Evolutionary conservation across 2,329 filamentous ascomycete species (phyloP), one percentile per base, ranked within the genome.

Genomic region (Ceratocystis destructans): DNA sequence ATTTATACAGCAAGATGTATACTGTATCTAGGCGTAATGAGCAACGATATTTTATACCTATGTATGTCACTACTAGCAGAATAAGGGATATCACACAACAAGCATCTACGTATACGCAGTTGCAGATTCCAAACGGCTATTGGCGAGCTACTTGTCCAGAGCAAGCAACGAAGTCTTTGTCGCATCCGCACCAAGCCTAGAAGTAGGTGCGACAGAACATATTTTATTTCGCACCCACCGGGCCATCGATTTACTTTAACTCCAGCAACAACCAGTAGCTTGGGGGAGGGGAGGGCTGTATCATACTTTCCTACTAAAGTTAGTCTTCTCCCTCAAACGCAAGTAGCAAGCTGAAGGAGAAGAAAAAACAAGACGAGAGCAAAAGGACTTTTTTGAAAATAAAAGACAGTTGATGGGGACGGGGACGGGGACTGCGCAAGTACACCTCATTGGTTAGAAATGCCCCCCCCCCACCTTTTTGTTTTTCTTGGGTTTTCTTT

Each of bases 391-490:
- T 41, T 41, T 41, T 28, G 20, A 61, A 63, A 50, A 25, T 48
- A 59, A 63, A 66, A 62, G 1, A 50, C n/a, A 15, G 10, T 22
- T 37, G 55, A 59, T 59, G 61, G 10, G 25, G 25, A 28, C 25
- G 2, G 25, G 25, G 22, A 22, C 22, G 22, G 22, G 28, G 12
- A 41, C 22, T 46, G 61, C 46, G 63, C 63, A 45, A 68, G 37
- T 31, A 45, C 17, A 45, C 33, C 31, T 68, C 5, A 69, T 69
- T 69, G 67, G 67, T 25, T 41, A 31, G 46, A 50, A 37, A 48
- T 3, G 33, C 65, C 22, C 46, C 33, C 53, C 50, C 65, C 22
- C 46, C 33, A 62, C 50, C 15, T 20, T 37, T 37, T 37, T 59
- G 28, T 50, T 67, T 64, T 64, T 59, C 31, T 63, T 37, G 33